Base-by-base conservation (phyloP, 108 stramenopile genomes). In the Stephanodiscus triporus region DNA sequence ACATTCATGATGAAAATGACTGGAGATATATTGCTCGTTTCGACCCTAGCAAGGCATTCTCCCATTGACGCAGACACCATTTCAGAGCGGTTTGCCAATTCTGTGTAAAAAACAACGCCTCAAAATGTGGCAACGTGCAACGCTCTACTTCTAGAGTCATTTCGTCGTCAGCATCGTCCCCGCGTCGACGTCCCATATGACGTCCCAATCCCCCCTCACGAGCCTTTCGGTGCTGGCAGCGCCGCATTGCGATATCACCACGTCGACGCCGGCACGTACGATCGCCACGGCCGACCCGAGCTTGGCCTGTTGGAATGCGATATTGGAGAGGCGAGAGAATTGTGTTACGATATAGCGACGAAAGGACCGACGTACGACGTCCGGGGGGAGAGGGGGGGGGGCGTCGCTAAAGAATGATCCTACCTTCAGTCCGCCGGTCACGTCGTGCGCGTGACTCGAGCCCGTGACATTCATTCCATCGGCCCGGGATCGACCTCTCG, bases 401-500 rank as follows among this genome's bases (percentile, higher is more conserved):
- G n/a, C n/a, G n/a, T n/a, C n/a, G n/a, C n/a, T n/a, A 51, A 42
- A 24, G 9, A 30, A 8, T 8, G n/a, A 2, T 9, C 57, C 26
- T 42, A 86, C 87, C 70, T 80, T 82, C 13, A 94, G 66, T 23
- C 93, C 93, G 14, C 93, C 93, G 49, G 93, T 94, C 3, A 91
- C 90, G 83, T 94, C 93, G 62, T 94, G 93, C 6, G 74, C 84
- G 68, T 94, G 90, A 66, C 62, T 73, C 27, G 90, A 91, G 26
- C 85, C 89, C 11, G 85, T 77, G 9, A 88, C 87, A 43, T 77
- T 51, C 50, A 81, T 40, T 43, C 36, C 27, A 14, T 13, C 47
- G 8, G 76, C 51, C 61, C 36, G 51, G 10, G 22, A 27, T 17
- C 27, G 50, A n/a, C n/a, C 47, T 47, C 9, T 7, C 55, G 5